Evolutionary conservation across 2,329 filamentous ascomycete species (phyloP).

Genomic region (Magnaporthiopsis incrustans): DNA sequence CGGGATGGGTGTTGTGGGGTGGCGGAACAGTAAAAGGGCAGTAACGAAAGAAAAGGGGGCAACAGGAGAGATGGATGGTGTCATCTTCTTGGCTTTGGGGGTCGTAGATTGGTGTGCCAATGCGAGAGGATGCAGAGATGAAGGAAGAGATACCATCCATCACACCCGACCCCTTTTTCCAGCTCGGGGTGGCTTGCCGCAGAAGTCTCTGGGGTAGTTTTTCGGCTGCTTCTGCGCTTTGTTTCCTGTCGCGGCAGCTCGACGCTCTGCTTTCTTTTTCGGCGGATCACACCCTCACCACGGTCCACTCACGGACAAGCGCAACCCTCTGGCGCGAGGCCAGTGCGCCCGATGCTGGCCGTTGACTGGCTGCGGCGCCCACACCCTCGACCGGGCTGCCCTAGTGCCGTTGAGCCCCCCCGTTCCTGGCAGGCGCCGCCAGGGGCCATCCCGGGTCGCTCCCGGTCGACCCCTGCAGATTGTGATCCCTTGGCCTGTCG

Average conservation of each 20-base stretch:
- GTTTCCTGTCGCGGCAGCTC: background rate
- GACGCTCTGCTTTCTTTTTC: too few species aligned
- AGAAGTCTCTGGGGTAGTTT: background rate
- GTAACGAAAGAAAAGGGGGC: background rate
- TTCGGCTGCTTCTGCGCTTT: background rate
- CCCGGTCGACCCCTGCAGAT: constrained; percentile 4
- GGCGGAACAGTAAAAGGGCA: background rate
- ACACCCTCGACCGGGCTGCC: background rate
- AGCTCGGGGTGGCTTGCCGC: background rate
- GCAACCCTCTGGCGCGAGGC: background rate
- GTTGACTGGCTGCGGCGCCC: background rate
- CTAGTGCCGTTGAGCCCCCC: background rate
- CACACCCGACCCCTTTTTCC: background rate
- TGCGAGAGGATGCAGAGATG: background rate
- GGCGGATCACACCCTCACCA: background rate
- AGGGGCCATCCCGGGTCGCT: constrained; percentile 3
- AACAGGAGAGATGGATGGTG: background rate
- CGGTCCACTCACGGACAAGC: background rate
- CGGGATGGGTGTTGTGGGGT: too few species aligned
- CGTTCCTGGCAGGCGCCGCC: constrained; percentile 5
- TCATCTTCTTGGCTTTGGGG: background rate
- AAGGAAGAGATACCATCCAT: background rate
- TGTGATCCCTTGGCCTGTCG: background rate
- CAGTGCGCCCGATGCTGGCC: background rate
- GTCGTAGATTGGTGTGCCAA: background rate